Evolutionary conservation across 2,329 filamentous ascomycete genomes (phyloP).

Genomic region (Beauveria bassiana): DNA sequence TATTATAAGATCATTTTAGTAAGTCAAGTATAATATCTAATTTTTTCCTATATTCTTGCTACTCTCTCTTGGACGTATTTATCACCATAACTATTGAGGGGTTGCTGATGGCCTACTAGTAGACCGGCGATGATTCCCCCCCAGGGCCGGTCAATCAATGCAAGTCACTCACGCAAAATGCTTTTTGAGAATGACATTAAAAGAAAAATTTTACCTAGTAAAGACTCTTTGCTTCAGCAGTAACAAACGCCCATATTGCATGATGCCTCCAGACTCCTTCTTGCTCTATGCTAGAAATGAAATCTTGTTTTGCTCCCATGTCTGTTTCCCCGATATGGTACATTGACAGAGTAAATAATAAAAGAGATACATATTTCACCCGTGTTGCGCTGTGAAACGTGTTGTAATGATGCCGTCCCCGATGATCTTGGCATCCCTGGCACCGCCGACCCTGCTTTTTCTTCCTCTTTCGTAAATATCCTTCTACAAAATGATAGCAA

Average conservation of each 20-base stretch:
- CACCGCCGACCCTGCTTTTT: not conserved
- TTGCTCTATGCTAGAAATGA: not conserved
- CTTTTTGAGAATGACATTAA: not conserved
- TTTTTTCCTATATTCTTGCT: no score
- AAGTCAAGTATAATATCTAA: no score
- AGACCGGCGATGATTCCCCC: no score
- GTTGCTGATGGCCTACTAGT: no score
- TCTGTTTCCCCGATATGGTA: not conserved
- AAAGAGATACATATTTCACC: not conserved
- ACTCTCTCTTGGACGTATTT: no score
- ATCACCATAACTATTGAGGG: no score
- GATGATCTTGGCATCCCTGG: not conserved
- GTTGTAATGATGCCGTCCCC: not conserved
- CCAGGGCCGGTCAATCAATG: not conserved
- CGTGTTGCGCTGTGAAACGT: not conserved
- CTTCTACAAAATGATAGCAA: conserved; percentile 70
- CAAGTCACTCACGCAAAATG: not conserved
- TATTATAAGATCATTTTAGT: no score
- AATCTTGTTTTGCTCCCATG: not conserved
- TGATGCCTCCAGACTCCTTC: conserved; percentile 1
- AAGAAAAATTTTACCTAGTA: not conserved
- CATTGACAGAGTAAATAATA: not conserved
- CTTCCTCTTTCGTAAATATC: not conserved
- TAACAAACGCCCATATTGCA: conserved; percentile 3
- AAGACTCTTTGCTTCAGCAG: conserved; percentile 1